A percentile compares a stretch with the other conserved stretches of the same genome.
Conservation (phyloP, 176 grass and related monocot species). For the Carex cristatella region DNA sequence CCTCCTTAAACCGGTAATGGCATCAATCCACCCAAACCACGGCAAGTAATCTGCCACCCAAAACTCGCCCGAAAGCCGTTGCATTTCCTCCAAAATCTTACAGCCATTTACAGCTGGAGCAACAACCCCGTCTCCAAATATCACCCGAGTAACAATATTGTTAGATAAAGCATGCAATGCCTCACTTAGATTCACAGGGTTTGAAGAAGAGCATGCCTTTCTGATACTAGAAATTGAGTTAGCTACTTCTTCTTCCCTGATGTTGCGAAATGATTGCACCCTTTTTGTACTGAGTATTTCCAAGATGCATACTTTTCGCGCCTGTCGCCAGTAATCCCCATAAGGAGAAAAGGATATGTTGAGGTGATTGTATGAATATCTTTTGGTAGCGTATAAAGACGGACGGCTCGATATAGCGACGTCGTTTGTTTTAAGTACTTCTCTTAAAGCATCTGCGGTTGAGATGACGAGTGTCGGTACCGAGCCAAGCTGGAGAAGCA, state of each 20-base stretch:
- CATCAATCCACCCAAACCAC: slow-evolving; percentile 57
- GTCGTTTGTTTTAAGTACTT: slow-evolving; percentile 41
- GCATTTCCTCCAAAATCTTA: slow-evolving; percentile 28
- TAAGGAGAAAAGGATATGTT: slow-evolving; percentile 31
- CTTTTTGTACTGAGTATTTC: slow-evolving; percentile 51
- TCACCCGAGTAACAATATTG: slow-evolving; percentile 38
- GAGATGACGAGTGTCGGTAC: slow-evolving; percentile 54
- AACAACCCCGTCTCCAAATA: slow-evolving; percentile 31
- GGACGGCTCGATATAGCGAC: slow-evolving; percentile 42
- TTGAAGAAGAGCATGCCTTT: neutral
- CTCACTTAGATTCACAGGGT: slow-evolving; percentile 33
- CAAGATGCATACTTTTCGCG: slow-evolving; percentile 30
- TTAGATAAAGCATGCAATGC: slow-evolving; percentile 30
- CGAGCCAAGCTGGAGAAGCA: slow-evolving; percentile 65
- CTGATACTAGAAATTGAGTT: slow-evolving; percentile 17
- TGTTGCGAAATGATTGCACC: slow-evolving; percentile 40
- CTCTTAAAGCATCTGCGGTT: slow-evolving; percentile 29
- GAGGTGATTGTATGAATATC: slow-evolving; percentile 38
- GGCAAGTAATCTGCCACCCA: slow-evolving; percentile 51
- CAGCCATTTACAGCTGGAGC: neutral
- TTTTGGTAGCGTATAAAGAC: neutral
- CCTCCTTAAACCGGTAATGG: slow-evolving; percentile 29
- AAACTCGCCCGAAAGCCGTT: slow-evolving; percentile 36
- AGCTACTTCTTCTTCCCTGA: slow-evolving; percentile 43
- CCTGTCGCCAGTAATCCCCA: slow-evolving; percentile 47